Conservation (phyloP, 2,329 filamentous ascomycete species). For the Coniochaeta prunicola region DNA sequence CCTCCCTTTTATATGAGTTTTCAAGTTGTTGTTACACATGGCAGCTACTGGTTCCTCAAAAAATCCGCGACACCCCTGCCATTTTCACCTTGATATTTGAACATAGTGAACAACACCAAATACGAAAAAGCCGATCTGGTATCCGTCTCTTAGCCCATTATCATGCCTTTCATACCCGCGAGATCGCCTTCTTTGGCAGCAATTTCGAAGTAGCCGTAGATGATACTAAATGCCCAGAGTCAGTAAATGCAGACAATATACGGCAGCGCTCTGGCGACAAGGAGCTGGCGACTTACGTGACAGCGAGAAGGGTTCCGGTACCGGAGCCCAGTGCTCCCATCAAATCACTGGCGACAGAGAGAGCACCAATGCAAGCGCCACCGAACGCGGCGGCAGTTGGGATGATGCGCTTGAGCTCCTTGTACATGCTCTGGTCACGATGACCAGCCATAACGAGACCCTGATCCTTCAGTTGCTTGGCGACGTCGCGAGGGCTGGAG, state of each 20-base stretch:
- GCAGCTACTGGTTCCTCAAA: slow-evolving; percentile 7
- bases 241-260: slow-evolving; percentile 16
- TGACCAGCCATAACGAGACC: slow-evolving; percentile 99
- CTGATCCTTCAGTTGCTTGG: slow-evolving; percentile 99
- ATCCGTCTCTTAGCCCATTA: slow-evolving; percentile 50
- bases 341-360: slow-evolving; percentile 92
- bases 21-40: slow-evolving; percentile 14
- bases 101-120: slow-evolving; percentile 1
- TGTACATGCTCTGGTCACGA: slow-evolving; percentile 99
- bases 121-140: not conserved
- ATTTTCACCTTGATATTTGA: not conserved
- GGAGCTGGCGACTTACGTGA: slow-evolving; percentile 68
- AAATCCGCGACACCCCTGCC: slow-evolving; percentile 5
- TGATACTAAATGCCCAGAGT: slow-evolving; percentile 62
- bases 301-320: slow-evolving; percentile 95
- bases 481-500: slow-evolving; percentile 93
- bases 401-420: slow-evolving; percentile 98
- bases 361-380: slow-evolving; percentile 95
- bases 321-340: slow-evolving; percentile 93
- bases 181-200: slow-evolving; percentile 98
- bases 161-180: slow-evolving; percentile 69
- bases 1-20: slow-evolving; percentile 16
- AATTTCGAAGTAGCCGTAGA: slow-evolving; percentile 99
- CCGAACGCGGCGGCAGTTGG: slow-evolving; percentile 97
- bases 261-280: not conserved